phyloP scores from a whole-genome alignment of 768 basidiomycete species.

The Albatrellus ellisii region DNA sequence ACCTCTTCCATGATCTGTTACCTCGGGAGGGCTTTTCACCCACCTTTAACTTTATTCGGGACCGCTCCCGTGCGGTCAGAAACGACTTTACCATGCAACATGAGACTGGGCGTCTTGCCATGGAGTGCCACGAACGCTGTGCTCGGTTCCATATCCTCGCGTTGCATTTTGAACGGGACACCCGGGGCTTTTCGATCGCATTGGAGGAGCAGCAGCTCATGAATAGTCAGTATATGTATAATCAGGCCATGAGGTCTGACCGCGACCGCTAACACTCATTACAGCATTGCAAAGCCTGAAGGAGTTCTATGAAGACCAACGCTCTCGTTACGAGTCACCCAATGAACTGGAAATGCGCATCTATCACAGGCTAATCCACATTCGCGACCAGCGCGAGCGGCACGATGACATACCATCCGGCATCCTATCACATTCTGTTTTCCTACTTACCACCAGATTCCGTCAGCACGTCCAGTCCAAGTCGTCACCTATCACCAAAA shows the following conservation, averaged over 20 bases:
- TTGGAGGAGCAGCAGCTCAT: constrained; percentile 84
- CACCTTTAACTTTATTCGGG: constrained; percentile 77
- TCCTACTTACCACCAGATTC: constrained; percentile 73
- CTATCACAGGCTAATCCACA: constrained; percentile 86
- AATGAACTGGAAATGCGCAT: constrained; percentile 94
- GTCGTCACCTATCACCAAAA: constrained; percentile 64
- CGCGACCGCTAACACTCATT: not conserved
- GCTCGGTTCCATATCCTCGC: constrained; percentile 88
- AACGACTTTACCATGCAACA: constrained; percentile 95
- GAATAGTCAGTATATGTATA: constrained; percentile 51
- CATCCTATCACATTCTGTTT: constrained; percentile 60
- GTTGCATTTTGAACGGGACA: constrained; percentile 51
- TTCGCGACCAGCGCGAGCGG: constrained; percentile 72
- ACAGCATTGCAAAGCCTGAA: constrained; percentile 87
- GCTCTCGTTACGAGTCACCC: constrained; percentile 49
- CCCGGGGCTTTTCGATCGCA: constrained; percentile 40
- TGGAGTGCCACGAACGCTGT: constrained; percentile 87
- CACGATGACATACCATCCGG: constrained; percentile 57
- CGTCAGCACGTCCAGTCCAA: constrained; percentile 68
- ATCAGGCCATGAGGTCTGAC: constrained; percentile 1
- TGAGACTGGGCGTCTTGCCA: constrained; percentile 59
- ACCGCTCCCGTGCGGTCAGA: constrained; percentile 80
- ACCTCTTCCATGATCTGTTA: constrained; percentile 80
- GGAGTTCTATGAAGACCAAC: constrained; percentile 84
- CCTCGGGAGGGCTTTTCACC: constrained; percentile 52